phyloP scores from a whole-genome alignment of 2,329 filamentous ascomycete genomes.

The Botrytis hyacinthi region DNA sequence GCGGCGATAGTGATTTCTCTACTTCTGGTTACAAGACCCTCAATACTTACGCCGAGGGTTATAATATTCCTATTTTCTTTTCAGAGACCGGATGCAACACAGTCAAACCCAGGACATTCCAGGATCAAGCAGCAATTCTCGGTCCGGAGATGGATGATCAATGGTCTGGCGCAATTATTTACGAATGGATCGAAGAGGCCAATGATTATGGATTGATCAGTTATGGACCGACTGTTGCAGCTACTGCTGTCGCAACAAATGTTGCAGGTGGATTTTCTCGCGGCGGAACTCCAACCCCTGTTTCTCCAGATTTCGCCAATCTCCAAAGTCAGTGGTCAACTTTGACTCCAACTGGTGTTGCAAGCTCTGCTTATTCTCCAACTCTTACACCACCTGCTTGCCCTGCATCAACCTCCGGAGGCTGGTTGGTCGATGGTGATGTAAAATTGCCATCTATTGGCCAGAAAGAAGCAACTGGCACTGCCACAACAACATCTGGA shows the following conservation, averaged over 20 bases:
- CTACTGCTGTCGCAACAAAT: constrained; percentile 52
- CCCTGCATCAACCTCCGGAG: constrained; percentile 63
- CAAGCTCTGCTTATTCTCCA: constrained; percentile 62
- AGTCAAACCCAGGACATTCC: constrained; percentile 59
- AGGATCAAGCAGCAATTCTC: constrained; percentile 75
- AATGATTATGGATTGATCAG: constrained; percentile 81
- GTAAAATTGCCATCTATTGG: constrained; percentile 69
- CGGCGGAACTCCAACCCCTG: constrained; percentile 69
- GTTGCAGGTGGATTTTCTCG: constrained; percentile 66
- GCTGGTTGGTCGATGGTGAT: constrained; percentile 72
- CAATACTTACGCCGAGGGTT: constrained; percentile 63
- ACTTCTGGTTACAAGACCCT: constrained; percentile 69
- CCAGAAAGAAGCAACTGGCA: constrained; percentile 31
- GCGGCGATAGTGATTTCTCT: constrained; percentile 54
- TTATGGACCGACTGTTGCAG: constrained; percentile 62
- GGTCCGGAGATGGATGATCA: constrained; percentile 67
- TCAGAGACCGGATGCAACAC: constrained; percentile 84
- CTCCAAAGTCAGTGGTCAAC: constrained; percentile 74
- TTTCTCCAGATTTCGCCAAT: constrained; percentile 75
- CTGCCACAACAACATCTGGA: constrained; percentile 36
- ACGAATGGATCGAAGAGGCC: constrained; percentile 85
- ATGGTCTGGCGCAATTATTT: constrained; percentile 77
- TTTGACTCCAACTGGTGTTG: constrained; percentile 66
- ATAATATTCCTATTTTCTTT: constrained; percentile 85
- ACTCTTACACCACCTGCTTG: constrained; percentile 64